These are phyloP conservation scores for Chalaropsis thielavioides DNA, from an alignment of 2,329 filamentous ascomycete genomes.

Conservation along the genomic window DNA sequence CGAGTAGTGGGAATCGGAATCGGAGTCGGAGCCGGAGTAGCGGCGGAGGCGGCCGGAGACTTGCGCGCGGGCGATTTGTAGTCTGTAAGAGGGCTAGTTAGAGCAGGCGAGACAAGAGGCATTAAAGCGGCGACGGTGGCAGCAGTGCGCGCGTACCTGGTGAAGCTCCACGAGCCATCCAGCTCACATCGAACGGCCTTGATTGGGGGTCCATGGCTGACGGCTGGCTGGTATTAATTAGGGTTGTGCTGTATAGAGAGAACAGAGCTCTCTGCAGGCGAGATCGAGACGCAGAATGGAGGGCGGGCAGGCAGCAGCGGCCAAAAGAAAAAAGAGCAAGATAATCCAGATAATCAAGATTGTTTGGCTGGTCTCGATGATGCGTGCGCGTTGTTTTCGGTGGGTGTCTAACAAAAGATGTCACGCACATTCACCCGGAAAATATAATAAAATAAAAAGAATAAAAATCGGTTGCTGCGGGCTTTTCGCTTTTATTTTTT, in stretches of 20 bases:
- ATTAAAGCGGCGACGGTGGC: background rate
- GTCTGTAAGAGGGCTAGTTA: background rate
- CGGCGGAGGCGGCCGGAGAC: background rate
- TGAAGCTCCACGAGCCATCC: constrained; percentile 68
- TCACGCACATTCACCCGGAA: background rate
- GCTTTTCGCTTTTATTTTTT: background rate
- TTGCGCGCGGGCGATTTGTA: constrained; percentile 2
- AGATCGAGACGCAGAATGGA: background rate
- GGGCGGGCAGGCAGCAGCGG: background rate
- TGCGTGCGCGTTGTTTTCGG: background rate
- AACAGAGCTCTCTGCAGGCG: background rate
- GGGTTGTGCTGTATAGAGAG: constrained; percentile 21
- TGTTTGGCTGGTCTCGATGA: background rate
- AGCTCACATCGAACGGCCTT: constrained; percentile 66
- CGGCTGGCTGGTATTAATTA: background rate
- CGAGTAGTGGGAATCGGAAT: background rate
- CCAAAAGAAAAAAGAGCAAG: background rate
- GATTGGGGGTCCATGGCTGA: constrained; percentile 61
- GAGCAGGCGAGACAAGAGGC: background rate
- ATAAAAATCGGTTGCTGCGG: background rate
- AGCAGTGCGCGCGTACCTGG: constrained; percentile 48
- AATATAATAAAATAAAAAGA: background rate
- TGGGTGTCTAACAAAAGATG: background rate
- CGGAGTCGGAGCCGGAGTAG: background rate
- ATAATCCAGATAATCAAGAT: background rate